These are phyloP conservation scores for Cutaneotrichosporon cavernicola DNA, from an alignment of 1,284 basidiomycete species.

Conservation along the genomic window DNA sequence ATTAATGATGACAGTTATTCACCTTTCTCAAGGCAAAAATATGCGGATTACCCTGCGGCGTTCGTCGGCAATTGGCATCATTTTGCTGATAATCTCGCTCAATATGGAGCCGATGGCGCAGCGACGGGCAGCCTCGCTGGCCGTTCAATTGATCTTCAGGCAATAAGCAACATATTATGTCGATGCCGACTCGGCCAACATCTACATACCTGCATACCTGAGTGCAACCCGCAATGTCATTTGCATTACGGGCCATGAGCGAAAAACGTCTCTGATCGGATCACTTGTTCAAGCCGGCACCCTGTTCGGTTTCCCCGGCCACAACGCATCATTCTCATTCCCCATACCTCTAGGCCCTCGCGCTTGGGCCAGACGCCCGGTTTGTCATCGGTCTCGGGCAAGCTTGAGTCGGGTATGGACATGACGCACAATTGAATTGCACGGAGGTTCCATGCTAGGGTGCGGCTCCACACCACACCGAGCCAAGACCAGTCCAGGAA, in stretches of 20 bases:
- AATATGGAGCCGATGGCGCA: not conserved
- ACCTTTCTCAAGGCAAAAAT: not conserved
- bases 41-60: not conserved
- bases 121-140: not conserved
- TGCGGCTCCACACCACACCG: not conserved
- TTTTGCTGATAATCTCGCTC: not conserved
- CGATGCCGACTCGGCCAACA: too few relatives aligned
- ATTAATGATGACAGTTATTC: not conserved
- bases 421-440: not conserved
- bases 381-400: not conserved
- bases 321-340: too few relatives aligned
- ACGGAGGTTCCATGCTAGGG: not conserved
- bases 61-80: not conserved
- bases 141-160: not conserved
- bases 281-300: too few relatives aligned
- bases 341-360: too few relatives aligned
- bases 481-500: not conserved
- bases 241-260: too few relatives aligned
- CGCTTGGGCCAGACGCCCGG: not conserved
- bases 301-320: too few relatives aligned
- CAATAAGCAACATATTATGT: too few relatives aligned
- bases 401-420: not conserved
- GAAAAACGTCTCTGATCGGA: too few relatives aligned
- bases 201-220: too few relatives aligned
- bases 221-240: too few relatives aligned